These are phyloP conservation scores for Solanum chiquidenum DNA, from an alignment of 257 asterid species.

Conservation along the genomic window DNA sequence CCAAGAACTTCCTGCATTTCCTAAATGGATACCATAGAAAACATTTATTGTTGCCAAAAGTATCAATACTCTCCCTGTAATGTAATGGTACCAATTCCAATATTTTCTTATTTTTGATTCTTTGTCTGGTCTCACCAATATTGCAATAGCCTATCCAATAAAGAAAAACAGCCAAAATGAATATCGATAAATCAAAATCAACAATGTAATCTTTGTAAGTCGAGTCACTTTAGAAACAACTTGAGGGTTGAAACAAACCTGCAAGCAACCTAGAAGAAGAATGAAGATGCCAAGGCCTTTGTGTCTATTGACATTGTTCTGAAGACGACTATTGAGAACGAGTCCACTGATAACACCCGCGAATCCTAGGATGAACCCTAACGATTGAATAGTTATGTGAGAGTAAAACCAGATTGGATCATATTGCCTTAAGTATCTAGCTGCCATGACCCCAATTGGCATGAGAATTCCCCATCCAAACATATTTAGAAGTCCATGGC, in stretches of 20 bases:
- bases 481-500: constrained; percentile 77
- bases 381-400: constrained; percentile 48
- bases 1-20: constrained; percentile 53
- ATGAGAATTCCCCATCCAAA: constrained; percentile 80
- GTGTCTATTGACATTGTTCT: constrained; percentile 40
- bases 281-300: constrained; percentile 60
- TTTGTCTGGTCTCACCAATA: constrained; percentile 64
- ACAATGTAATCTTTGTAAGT: background rate
- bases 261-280: constrained; percentile 65
- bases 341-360: constrained; percentile 60
- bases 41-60: constrained; percentile 56
- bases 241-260: constrained; percentile 36
- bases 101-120: constrained; percentile 54
- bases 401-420: constrained; percentile 85
- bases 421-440: constrained; percentile 62
- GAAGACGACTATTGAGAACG: constrained; percentile 44
- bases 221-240: background rate
- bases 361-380: constrained; percentile 58
- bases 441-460: constrained; percentile 69
- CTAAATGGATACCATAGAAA: constrained; percentile 72
- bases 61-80: constrained; percentile 49
- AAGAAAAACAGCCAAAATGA: background rate
- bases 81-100: constrained; percentile 89
- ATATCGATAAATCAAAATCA: background rate
- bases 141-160: constrained; percentile 43